Base-by-base conservation (phyloP, 345 rosid genomes). In the Leavenworthia alabamica region DNA sequence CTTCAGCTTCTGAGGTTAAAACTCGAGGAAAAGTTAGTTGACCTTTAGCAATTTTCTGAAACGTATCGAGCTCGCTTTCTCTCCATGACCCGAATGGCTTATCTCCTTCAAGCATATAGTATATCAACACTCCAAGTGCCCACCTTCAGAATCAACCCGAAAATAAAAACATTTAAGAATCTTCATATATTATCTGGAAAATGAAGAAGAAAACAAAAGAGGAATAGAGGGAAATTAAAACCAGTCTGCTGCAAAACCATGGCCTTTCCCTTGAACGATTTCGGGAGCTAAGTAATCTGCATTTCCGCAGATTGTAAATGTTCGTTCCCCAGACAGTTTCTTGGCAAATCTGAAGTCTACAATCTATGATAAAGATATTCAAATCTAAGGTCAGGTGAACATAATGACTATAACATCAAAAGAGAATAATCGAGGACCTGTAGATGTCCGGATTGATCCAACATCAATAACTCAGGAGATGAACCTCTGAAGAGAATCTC, bases 51-150 rank as follows among this genome's bases (percentile, higher is more conserved):
- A 89, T 86, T 78, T 85, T 87, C 35, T 88, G 83, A 65, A 72
- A 77, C 14, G 82, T 81, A 65, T 83, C 95, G 49, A 77, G 77
- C 74, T 93, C 97, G 35, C 81, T 79, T 56, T 81, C 86, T 80
- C 99, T 81, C 94, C 94, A 83, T 6, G 90, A 84, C 23, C 95
- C 95, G 33, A 86, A 83, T 42, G 96, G 89, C 95, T 78, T 80
- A 79, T 88, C 96, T 27, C 90, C 86, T 59, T 73, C 79, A 46
- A 86, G 75, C 90, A 82, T 84, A 79, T 79, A 88, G 74, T 80
- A 86, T 68, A 91, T 77, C 72, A 88, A 77, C 42, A 88, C 87
- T 59, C 98, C 98, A 54, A 88, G 68, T 24, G 95, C 92, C 98
- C 98, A 88, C 95, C 96, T 88, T 55, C 29, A 14, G 7, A 37